Base-by-base conservation (phyloP, 768 basidiomycete genomes). In the Panellus pusillus region DNA sequence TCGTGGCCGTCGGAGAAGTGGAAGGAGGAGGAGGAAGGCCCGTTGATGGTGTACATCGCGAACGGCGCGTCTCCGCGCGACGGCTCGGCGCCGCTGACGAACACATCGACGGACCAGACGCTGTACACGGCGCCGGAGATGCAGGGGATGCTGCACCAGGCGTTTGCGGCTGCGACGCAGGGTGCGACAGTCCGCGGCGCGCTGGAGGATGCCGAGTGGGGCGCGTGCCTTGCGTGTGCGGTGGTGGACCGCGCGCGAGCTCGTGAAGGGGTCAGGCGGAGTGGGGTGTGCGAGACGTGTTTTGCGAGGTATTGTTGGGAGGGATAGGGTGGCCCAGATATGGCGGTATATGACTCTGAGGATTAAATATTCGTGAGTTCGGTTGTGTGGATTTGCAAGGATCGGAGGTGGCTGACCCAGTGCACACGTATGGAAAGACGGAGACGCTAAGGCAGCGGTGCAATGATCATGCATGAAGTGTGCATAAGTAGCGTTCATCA, bases 21-120 rank as follows among this genome's bases (percentile, higher is more conserved):
- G n/a, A n/a, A n/a, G n/a, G n/a, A n/a, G n/a, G n/a, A 20, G 6
- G 29, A 29, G 4, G 17, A 52, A 9, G 73, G 72, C 4, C 82
- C 83, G 2, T 63, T 84, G 36, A 58, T 85, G 14, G 72, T 84
- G 50, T 86, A 86, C 65, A 65, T 84, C n/a, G 82, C 83, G 1
- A 80, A 79, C 60, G 79, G 80, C 27, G 78, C 76, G 5, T 66
- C 74, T 1, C 75, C 74, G 39, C 68, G 63, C 52, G 66, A 76
- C 29, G 67, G 73, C 17, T 61, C 68, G 19, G 61, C 66, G n/a
- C 62, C 72, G 8, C 47, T 72, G 9, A 79, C 78, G 6, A 81
- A 81, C 67, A 74, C 70, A 0, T 62, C 70, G 9, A 80, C 78
- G 9, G 37, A 47, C 46, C 71, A 78, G 62, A 55, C 71, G 20